These are phyloP conservation scores for Cryomyces minteri DNA, from an alignment of 495 filamentous ascomycete genomes.

Conservation along the genomic window DNA sequence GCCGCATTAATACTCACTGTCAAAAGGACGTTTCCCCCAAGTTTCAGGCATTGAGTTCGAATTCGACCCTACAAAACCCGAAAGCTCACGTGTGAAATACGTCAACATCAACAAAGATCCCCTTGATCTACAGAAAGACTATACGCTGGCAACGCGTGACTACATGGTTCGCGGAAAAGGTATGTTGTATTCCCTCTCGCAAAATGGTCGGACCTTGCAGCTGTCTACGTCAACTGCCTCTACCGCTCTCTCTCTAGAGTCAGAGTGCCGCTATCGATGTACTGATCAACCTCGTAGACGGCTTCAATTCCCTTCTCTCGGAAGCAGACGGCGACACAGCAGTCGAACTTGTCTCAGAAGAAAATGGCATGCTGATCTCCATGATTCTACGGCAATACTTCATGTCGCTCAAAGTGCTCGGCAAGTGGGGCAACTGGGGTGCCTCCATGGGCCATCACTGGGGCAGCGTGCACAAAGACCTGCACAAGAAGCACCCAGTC, in stretches of 20 bases:
- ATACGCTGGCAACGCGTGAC: slow-evolving; percentile 55
- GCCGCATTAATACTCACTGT: slow-evolving; percentile 1
- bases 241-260: no score
- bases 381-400: slow-evolving; percentile 81
- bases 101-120: slow-evolving; percentile 39
- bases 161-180: slow-evolving; percentile 72
- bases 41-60: slow-evolving; percentile 62
- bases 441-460: slow-evolving; percentile 40
- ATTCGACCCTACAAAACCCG: slow-evolving; percentile 40
- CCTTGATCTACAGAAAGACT: slow-evolving; percentile 38
- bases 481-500: slow-evolving; percentile 22
- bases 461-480: slow-evolving; percentile 33
- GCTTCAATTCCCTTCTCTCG: slow-evolving; percentile 53
- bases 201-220: no score
- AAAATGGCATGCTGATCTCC: slow-evolving; percentile 69
- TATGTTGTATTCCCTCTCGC: not conserved
- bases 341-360: slow-evolving; percentile 62
- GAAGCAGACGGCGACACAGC: slow-evolving; percentile 50
- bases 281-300: slow-evolving; percentile 28
- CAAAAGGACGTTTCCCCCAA: slow-evolving; percentile 40
- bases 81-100: slow-evolving; percentile 41
- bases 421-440: slow-evolving; percentile 50
- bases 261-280: not conserved
- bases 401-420: slow-evolving; percentile 59
- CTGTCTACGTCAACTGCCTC: no score